Evolutionary conservation across 208 protist species (phyloP).

Genomic region (Herpetomonas tarakana): DNA sequence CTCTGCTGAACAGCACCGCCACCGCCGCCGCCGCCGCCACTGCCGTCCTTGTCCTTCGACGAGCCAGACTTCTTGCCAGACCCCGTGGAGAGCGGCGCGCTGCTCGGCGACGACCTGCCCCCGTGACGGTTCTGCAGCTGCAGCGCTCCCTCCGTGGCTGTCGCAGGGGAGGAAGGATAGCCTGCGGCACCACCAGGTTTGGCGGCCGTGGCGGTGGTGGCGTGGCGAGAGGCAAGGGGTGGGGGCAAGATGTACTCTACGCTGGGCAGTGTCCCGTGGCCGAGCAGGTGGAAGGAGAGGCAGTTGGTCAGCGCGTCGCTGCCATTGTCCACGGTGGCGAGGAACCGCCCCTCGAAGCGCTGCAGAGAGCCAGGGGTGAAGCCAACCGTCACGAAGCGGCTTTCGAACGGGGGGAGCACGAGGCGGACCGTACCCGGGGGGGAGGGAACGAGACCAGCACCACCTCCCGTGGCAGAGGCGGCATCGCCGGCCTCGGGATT

Average conservation of each 20-base stretch:
- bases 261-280: constrained; percentile 93
- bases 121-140: background rate
- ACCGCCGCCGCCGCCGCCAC: background rate
- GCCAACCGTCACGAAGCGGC: constrained; percentile 91
- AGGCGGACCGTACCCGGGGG: constrained; percentile 19
- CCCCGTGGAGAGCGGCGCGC: background rate
- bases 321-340: constrained; percentile 89
- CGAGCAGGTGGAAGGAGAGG: constrained; percentile 89
- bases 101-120: background rate
- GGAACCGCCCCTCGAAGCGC: constrained; percentile 81
- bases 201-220: background rate
- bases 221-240: constrained; percentile 15
- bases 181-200: background rate
- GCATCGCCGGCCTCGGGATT: background rate
- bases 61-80: background rate
- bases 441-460: background rate
- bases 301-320: constrained; percentile 51
- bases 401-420: constrained; percentile 93
- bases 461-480: too few relatives aligned
- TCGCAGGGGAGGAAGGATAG: background rate
- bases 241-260: constrained; percentile 70
- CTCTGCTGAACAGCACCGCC: constrained; percentile 8
- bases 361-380: constrained; percentile 88
- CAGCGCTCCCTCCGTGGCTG: too few relatives aligned
- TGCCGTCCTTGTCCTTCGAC: background rate